Percentiles rank a stretch among this genome's conserved stretches.
These are phyloP conservation scores for Termitomyces sp. DNA, from an alignment of 768 basidiomycete genomes.

Conservation along the genomic window DNA sequence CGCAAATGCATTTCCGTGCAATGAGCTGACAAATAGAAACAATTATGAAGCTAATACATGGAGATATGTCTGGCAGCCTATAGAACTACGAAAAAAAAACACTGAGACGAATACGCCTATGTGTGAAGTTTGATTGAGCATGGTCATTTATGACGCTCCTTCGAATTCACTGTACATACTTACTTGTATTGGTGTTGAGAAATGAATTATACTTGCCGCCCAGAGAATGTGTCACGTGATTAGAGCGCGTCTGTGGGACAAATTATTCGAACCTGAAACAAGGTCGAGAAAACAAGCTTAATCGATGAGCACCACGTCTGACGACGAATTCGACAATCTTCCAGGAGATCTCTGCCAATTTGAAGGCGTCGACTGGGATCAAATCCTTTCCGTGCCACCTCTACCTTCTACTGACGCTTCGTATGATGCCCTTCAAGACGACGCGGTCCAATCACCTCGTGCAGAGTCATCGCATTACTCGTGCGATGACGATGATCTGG, in stretches of 20 bases:
- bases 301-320: slow-evolving; percentile 26
- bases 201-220: too few relatives aligned
- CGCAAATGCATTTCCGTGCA: too few relatives aligned
- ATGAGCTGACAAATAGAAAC: too few relatives aligned
- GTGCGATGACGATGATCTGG: slow-evolving; percentile 27
- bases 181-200: too few relatives aligned
- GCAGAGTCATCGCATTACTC: slow-evolving; percentile 17
- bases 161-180: too few relatives aligned
- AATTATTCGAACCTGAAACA: background rate
- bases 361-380: slow-evolving; percentile 43
- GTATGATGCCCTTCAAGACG: slow-evolving; percentile 11
- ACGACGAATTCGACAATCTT: slow-evolving; percentile 48
- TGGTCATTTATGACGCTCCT: too few relatives aligned
- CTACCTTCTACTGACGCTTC: slow-evolving; percentile 16
- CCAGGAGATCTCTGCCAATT: slow-evolving; percentile 49
- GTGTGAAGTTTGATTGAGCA: too few relatives aligned
- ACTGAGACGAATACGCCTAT: too few relatives aligned
- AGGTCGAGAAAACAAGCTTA: background rate
- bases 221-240: slow-evolving; percentile 7
- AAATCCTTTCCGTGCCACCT: slow-evolving; percentile 22
- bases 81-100: too few relatives aligned
- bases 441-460: slow-evolving; percentile 10
- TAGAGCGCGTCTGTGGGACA: background rate
- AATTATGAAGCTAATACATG: too few relatives aligned
- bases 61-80: too few relatives aligned